phyloP scores from a whole-genome alignment of 2,329 filamentous ascomycete genomes.

The Plectosphaerella plurivora region DNA sequence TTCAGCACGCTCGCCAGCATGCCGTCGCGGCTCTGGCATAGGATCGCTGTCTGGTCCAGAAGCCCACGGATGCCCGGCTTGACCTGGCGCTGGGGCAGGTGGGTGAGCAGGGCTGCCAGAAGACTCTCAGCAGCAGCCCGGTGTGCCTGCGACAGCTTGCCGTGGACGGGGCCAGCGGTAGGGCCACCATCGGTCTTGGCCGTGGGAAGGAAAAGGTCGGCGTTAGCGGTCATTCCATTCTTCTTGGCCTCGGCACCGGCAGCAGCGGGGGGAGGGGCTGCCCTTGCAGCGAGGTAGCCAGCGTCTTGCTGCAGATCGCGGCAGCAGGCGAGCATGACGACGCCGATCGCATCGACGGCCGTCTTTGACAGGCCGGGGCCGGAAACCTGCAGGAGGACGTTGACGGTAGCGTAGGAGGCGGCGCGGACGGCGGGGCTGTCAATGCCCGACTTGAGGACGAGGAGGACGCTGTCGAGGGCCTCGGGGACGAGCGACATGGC shows the following conservation, averaged over 20 bases:
- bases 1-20: conserved; percentile 82
- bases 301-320: conserved; percentile 61
- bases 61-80: conserved; percentile 68
- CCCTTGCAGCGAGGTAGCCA: conserved; percentile 38
- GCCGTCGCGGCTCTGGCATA: conserved; percentile 63
- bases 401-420: conserved; percentile 55
- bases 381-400: conserved; percentile 52
- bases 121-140: conserved; percentile 54
- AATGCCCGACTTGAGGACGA: conserved; percentile 61
- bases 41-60: conserved; percentile 76
- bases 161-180: conserved; percentile 25
- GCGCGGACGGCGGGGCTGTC: conserved; percentile 50
- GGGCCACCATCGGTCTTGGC: conserved; percentile 25
- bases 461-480: conserved; percentile 66
- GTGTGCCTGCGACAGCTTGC: conserved; percentile 40
- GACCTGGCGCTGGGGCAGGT: conserved; percentile 61
- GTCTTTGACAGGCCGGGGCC: conserved; percentile 65
- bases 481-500: conserved; percentile 57
- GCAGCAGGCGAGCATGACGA: conserved; percentile 65
- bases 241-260: conserved; percentile 25
- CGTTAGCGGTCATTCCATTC: conserved; percentile 52
- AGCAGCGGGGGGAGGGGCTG: conserved; percentile 21
- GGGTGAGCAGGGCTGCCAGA: conserved; percentile 57
- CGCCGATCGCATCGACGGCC: conserved; percentile 57
- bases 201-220: conserved; percentile 64